These are phyloP conservation scores for Citrus glauca DNA, from an alignment of 345 rosid species.

Conservation along the genomic window DNA sequence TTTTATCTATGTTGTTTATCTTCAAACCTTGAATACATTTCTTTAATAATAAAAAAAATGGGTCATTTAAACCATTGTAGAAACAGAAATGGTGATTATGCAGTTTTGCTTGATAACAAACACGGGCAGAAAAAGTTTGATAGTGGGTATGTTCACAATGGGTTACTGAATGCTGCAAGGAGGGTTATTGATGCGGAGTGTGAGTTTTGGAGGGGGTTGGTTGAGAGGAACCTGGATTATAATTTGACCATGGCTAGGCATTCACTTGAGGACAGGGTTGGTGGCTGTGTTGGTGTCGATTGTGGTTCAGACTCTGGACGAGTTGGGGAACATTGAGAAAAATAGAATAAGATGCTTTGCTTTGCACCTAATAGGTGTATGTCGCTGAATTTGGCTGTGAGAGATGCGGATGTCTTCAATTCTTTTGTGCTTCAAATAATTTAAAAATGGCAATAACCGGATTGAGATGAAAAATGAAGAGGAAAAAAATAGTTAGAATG, in stretches of 20 bases:
- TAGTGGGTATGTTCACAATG: too few species aligned
- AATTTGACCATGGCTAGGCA: constrained; percentile 82
- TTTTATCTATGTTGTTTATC: too few species aligned
- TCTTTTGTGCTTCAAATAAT: constrained; percentile 82
- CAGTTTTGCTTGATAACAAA: constrained; percentile 17
- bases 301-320: constrained; percentile 38
- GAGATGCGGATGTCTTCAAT: constrained; percentile 81
- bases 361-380: constrained; percentile 86
- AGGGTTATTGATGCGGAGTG: constrained; percentile 61
- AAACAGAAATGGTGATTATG: constrained; percentile 46
- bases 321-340: constrained; percentile 44
- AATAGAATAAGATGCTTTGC: constrained; percentile 79
- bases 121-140: too few species aligned
- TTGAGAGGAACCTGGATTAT: constrained; percentile 56
- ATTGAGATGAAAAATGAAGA: too few species aligned
- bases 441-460: too few species aligned
- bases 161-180: too few species aligned
- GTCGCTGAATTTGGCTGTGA: constrained; percentile 88
- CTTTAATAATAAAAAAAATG: too few species aligned
- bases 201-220: constrained; percentile 47
- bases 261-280: constrained; percentile 80
- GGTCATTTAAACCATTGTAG: too few species aligned
- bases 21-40: too few species aligned
- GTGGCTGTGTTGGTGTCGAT: constrained; percentile 53
- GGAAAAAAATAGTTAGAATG: too few species aligned